phyloP scores from a whole-genome alignment of 495 filamentous ascomycete genomes.

The Tuber umbilicatum region DNA sequence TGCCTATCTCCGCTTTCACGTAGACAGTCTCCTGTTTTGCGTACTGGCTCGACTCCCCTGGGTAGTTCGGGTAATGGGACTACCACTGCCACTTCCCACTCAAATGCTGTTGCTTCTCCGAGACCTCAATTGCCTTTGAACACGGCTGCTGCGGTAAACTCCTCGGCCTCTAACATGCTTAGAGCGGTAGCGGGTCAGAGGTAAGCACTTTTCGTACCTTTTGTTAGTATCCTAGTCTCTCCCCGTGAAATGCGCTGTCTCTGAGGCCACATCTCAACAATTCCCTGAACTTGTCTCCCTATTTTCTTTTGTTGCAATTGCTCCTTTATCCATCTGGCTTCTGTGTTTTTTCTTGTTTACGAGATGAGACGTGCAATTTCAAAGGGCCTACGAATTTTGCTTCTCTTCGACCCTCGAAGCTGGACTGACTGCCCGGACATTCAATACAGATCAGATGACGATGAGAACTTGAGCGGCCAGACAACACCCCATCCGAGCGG shows the following conservation, averaged over 20 bases:
- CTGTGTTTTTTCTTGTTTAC: conserved; percentile 17
- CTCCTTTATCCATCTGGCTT: conserved; percentile 6
- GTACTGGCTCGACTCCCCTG: conserved; percentile 23
- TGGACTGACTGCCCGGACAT: background rate
- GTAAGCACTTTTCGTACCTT: conserved; percentile 26
- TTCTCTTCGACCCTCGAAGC: conserved; percentile 13
- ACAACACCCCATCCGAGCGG: conserved; percentile 41
- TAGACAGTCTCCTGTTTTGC: conserved; percentile 31
- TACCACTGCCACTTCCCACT: conserved; percentile 37
- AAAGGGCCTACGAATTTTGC: conserved; percentile 25
- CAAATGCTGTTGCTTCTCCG: conserved; percentile 37
- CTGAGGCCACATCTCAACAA: conserved; percentile 3
- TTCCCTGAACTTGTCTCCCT: conserved; percentile 13
- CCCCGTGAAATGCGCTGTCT: conserved; percentile 8
- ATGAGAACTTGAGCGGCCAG: conserved; percentile 38
- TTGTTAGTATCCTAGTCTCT: conserved; percentile 6
- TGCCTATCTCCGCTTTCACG: conserved; percentile 32
- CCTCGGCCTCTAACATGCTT: conserved; percentile 40
- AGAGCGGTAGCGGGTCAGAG: conserved; percentile 41
- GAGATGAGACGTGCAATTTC: conserved; percentile 32
- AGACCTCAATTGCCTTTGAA: conserved; percentile 40
- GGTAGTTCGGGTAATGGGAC: conserved; percentile 28
- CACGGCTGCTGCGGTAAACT: conserved; percentile 29
- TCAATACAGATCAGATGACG: conserved; percentile 35
- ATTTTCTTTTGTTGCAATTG: conserved; percentile 5